Percentiles rank a stretch among this genome's conserved stretches.
These are phyloP conservation scores for Haematococcus sp. DNA, from an alignment of 139 green algal genomes.

Conservation along the genomic window DNA sequence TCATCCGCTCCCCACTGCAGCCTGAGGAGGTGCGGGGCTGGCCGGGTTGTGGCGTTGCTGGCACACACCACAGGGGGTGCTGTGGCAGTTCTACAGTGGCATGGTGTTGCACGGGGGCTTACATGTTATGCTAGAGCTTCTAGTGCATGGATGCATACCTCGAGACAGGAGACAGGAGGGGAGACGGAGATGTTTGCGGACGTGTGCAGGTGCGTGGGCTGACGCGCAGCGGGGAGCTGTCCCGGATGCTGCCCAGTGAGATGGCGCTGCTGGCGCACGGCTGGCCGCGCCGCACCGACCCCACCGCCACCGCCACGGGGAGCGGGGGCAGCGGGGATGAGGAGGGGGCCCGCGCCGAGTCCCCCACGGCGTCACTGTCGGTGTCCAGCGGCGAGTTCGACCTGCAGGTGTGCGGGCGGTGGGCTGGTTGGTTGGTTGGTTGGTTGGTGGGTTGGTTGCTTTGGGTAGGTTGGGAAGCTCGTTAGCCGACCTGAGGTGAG, in stretches of 20 bases:
- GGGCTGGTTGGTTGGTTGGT: too few relatives aligned
- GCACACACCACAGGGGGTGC: too few relatives aligned
- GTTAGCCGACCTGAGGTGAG: too few relatives aligned
- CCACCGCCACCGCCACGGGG: background rate
- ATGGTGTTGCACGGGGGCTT: too few relatives aligned
- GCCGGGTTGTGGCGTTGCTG: too few relatives aligned
- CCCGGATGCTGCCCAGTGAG: constrained; percentile 85
- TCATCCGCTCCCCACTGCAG: constrained; percentile 76
- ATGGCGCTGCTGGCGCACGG: constrained; percentile 80
- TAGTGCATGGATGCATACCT: too few relatives aligned
- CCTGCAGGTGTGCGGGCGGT: constrained; percentile 38
- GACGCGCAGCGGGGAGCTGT: constrained; percentile 65
- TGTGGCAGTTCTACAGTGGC: too few relatives aligned
- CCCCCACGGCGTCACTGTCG: background rate
- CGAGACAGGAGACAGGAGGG: too few relatives aligned
- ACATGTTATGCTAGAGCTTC: too few relatives aligned
- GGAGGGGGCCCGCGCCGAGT: background rate
- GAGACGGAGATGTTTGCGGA: too few relatives aligned
- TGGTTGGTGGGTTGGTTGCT: too few relatives aligned
- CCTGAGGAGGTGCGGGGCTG: constrained; percentile 80
- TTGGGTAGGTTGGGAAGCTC: too few relatives aligned
- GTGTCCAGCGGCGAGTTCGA: constrained; percentile 11
- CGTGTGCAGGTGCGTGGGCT: constrained; percentile 19
- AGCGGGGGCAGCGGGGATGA: background rate
- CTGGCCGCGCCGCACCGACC: constrained; percentile 54